Evolutionary conservation across 2,329 filamentous ascomycete genomes (phyloP).

Genomic region (Zasmidium cellare): DNA sequence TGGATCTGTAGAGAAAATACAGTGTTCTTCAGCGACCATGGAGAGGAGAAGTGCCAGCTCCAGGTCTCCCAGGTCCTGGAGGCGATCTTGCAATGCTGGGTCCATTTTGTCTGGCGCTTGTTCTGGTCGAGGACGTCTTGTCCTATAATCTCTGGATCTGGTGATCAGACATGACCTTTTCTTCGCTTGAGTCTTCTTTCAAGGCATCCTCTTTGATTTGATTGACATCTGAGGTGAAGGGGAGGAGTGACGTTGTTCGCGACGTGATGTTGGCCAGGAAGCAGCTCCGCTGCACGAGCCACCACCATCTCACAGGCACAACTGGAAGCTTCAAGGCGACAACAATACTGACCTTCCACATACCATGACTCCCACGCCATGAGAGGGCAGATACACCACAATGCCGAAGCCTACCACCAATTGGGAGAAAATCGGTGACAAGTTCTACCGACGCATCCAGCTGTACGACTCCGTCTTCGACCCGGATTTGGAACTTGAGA

Average conservation of each 20-base stretch:
- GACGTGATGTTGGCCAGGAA: not conserved
- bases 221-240: too few relatives aligned
- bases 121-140: not conserved
- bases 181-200: not conserved
- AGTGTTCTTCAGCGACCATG: conserved; percentile 80
- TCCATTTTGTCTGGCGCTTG: conserved; percentile 14
- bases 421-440: conserved; percentile 91
- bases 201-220: not conserved
- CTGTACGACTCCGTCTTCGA: conserved; percentile 94
- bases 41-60: conserved; percentile 84
- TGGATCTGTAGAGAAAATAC: conserved; percentile 74
- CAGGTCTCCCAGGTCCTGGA: conserved; percentile 79
- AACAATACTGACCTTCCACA: not conserved
- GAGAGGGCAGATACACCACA: not conserved
- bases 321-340: not conserved
- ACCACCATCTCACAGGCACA: not conserved
- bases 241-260: too few relatives aligned
- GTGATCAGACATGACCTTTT: not conserved
- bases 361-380: not conserved
- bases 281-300: not conserved
- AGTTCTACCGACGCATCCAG: conserved; percentile 92
- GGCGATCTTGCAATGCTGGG: conserved; percentile 44
- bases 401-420: conserved; percentile 72
- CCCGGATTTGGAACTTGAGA: conserved; percentile 89
- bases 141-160: not conserved